These are phyloP conservation scores for Penicillium salamii DNA, from an alignment of 495 filamentous ascomycete genomes.

Conservation along the genomic window DNA sequence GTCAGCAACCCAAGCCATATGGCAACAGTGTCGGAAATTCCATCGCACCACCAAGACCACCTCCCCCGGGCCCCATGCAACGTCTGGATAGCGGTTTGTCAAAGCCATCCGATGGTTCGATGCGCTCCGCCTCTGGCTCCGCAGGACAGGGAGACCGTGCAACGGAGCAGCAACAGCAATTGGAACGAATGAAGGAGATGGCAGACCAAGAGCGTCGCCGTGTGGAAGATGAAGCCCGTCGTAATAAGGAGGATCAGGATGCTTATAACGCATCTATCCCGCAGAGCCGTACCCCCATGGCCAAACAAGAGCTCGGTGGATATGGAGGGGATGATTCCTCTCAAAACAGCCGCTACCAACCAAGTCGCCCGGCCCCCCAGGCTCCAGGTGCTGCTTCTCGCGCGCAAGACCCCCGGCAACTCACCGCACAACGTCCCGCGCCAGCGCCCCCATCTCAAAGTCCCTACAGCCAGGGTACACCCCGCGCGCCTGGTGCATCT, in stretches of 20 bases:
- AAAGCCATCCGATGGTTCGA: constrained; percentile 25
- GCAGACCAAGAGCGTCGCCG: constrained; percentile 49
- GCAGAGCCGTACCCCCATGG: constrained; percentile 67
- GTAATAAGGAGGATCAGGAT: constrained; percentile 65
- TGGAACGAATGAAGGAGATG: constrained; percentile 48
- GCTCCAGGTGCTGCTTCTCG: constrained; percentile 45
- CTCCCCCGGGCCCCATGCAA: constrained; percentile 52
- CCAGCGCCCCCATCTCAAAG: constrained; percentile 48
- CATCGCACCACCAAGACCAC: constrained; percentile 76
- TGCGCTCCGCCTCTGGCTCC: constrained; percentile 35
- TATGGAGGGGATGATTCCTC: constrained; percentile 52
- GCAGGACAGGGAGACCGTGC: constrained; percentile 36
- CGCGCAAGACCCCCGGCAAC: constrained; percentile 40
- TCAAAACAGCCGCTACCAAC: constrained; percentile 71
- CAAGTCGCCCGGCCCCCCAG: constrained; percentile 61
- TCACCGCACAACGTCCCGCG: constrained; percentile 56
- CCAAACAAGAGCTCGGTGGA: constrained; percentile 85
- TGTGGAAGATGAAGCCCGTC: constrained; percentile 52
- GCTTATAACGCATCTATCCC: constrained; percentile 86
- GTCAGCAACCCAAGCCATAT: constrained; percentile 40
- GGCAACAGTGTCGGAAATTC: constrained; percentile 54
- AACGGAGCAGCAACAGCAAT: constrained; percentile 40
- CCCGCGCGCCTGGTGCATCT: constrained; percentile 20
- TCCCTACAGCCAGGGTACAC: constrained; percentile 22
- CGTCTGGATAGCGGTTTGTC: constrained; percentile 43